These are phyloP conservation scores for Pestalotiopsis fici DNA, from an alignment of 2,329 filamentous ascomycete genomes.

Conservation along the genomic window DNA sequence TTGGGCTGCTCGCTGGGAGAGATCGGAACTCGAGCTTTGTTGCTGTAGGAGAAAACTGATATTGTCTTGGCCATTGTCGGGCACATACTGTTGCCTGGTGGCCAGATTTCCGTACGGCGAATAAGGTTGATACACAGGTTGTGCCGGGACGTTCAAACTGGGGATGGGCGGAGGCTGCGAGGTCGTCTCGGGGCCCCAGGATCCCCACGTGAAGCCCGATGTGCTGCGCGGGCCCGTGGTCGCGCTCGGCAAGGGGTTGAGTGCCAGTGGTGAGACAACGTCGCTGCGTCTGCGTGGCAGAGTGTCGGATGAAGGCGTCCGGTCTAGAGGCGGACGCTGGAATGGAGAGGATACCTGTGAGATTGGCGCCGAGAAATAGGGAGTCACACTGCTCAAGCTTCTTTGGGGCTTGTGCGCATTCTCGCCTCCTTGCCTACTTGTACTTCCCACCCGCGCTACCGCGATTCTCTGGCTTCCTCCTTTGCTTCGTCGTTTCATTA, in stretches of 20 bases:
- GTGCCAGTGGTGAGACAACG: background rate
- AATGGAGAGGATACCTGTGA: background rate
- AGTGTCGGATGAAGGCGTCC: background rate
- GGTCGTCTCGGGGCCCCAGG: background rate
- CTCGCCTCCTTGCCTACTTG: background rate
- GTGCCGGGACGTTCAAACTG: background rate
- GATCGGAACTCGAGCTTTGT: background rate
- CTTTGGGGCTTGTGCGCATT: background rate
- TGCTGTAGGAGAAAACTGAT: background rate
- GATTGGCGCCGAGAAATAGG: background rate
- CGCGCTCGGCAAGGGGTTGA: conserved; percentile 4
- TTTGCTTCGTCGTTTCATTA: background rate
- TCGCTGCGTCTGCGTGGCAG: background rate
- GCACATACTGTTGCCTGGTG: background rate
- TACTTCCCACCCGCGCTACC: background rate
- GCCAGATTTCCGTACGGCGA: background rate
- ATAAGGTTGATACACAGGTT: background rate
- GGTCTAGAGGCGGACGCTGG: background rate
- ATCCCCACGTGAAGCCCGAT: conserved; percentile 3
- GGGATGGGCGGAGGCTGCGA: background rate
- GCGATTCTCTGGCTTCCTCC: conserved; percentile 1
- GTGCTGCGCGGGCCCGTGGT: background rate
- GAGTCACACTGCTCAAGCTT: background rate
- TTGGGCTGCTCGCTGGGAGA: background rate
- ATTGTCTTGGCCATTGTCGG: background rate